Evolutionary conservation across 345 rosid species (phyloP).

Genomic region (Corchorus olitorius): DNA sequence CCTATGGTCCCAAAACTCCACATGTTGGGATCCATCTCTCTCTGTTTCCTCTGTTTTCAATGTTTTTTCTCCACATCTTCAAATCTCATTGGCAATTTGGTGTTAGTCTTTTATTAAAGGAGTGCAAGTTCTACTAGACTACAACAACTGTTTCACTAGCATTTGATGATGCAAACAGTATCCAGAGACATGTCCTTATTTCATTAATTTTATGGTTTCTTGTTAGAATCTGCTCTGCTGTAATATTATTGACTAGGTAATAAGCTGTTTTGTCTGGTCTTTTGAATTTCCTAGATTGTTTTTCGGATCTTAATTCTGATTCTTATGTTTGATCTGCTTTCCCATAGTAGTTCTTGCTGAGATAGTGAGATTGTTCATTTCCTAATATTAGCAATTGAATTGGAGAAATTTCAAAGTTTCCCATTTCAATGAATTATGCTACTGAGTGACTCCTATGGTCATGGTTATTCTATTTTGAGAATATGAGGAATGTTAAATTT

Average conservation of each 20-base stretch:
- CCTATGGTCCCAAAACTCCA: constrained; percentile 16
- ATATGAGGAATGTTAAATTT: background rate
- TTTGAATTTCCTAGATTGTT: background rate
- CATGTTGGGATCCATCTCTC: constrained; percentile 6
- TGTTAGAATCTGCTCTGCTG: background rate
- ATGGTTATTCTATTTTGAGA: background rate
- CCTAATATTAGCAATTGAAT: background rate
- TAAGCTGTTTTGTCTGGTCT: background rate
- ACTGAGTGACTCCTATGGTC: background rate
- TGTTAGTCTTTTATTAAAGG: background rate
- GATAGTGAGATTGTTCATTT: background rate
- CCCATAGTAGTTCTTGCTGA: background rate
- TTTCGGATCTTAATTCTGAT: background rate
- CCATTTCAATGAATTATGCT: background rate
- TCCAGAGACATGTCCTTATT: background rate
- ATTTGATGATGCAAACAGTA: background rate
- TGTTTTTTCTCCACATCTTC: background rate
- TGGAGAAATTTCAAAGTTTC: background rate
- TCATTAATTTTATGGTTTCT: background rate
- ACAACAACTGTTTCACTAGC: background rate
- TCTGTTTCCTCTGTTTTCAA: background rate
- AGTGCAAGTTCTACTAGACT: background rate
- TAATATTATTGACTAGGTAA: constrained; percentile 47
- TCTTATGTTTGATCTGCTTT: background rate
- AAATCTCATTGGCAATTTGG: background rate